Conservation (phyloP, 164 flowering plant species). For the Annona squamosa region DNA sequence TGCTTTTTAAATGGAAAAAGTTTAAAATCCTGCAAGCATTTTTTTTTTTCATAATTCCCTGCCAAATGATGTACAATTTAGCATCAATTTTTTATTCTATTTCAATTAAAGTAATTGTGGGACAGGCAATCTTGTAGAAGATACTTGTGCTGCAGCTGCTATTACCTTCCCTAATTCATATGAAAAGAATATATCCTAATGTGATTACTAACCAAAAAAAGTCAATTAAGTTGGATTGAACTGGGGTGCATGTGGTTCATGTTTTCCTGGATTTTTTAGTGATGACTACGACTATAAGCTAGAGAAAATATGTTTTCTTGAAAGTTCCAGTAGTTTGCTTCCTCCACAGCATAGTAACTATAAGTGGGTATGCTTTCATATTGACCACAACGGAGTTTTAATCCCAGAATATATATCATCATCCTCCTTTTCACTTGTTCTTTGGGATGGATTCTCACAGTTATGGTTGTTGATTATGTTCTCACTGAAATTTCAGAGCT, state of each 20-base stretch:
- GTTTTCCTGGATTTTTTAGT: neutral
- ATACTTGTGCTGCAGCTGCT: too few species aligned
- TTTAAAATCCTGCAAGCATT: neutral
- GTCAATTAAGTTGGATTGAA: neutral
- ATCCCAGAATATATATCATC: neutral
- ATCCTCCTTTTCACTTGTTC: neutral
- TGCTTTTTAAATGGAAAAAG: neutral
- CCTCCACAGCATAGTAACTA: neutral
- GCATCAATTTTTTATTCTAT: neutral
- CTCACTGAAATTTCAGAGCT: conserved; percentile 46
- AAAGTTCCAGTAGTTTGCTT: neutral
- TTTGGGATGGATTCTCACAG: neutral
- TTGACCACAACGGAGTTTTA: neutral
- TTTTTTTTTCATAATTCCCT: too few species aligned
- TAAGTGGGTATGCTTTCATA: neutral
- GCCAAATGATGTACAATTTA: neutral
- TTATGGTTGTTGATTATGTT: conserved; percentile 9
- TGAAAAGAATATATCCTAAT: too few species aligned
- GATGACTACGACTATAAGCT: neutral
- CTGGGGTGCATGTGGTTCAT: neutral
- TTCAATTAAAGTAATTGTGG: too few species aligned
- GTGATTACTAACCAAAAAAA: neutral
- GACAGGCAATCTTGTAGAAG: too few species aligned
- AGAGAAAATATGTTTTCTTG: neutral
- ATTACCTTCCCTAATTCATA: too few species aligned